A percentile compares a stretch with the other conserved stretches of the same genome.
phyloP scores from a whole-genome alignment of 352 stramenopile genomes.

The Phytophthora pluvialis region DNA sequence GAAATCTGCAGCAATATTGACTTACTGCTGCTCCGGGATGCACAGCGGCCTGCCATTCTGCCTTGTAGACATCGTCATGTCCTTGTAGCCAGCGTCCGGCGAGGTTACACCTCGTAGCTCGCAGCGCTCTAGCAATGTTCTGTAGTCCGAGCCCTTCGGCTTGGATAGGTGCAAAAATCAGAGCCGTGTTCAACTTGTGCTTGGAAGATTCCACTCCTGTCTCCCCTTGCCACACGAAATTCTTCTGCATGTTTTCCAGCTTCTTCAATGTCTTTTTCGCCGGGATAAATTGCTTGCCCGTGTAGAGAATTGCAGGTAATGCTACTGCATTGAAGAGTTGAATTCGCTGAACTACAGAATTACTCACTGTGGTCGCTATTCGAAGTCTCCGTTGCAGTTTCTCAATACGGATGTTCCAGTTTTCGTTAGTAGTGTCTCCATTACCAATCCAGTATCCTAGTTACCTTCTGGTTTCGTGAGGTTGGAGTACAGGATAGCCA shows the following conservation, averaged over 20 bases:
- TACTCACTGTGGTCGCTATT: neutral
- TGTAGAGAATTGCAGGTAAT: neutral
- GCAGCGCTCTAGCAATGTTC: neutral
- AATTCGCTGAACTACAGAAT: neutral
- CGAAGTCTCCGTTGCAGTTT: neutral
- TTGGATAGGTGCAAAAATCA: neutral
- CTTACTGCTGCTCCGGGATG: neutral
- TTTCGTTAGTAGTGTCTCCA: no score
- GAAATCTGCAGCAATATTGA: neutral
- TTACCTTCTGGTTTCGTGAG: neutral
- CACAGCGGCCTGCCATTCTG: neutral
- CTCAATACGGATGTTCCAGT: constrained; percentile 1
- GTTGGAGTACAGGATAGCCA: neutral
- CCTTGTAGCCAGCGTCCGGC: neutral
- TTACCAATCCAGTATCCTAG: neutral
- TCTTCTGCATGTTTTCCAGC: neutral
- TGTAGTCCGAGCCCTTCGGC: neutral
- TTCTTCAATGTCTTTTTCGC: neutral
- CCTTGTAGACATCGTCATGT: neutral
- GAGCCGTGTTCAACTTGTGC: neutral
- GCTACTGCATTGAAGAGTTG: neutral
- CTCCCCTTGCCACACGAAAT: neutral
- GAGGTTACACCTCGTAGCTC: neutral
- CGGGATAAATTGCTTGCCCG: neutral
- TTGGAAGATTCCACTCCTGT: neutral